Percentiles rank a stretch among this genome's conserved stretches.
phyloP scores from a whole-genome alignment of 148 eudicot genomes.

The Camellia japonica region DNA sequence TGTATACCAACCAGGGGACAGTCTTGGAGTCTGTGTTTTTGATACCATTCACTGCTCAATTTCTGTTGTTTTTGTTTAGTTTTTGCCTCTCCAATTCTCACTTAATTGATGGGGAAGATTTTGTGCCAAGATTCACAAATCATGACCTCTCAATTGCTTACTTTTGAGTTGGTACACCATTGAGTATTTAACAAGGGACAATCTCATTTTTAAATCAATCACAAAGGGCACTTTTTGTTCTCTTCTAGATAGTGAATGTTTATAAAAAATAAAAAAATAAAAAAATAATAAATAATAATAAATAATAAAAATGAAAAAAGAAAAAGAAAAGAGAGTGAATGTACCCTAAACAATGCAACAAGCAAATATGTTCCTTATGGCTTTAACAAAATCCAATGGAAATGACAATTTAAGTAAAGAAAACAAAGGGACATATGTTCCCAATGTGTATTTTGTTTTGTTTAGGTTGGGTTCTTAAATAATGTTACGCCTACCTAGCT shows the following conservation, averaged over 20 bases:
- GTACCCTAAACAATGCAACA: not conserved
- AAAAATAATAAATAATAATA: too few relatives aligned
- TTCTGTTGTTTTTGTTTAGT: not conserved
- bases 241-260: not conserved
- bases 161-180: not conserved
- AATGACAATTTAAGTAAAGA: too few relatives aligned
- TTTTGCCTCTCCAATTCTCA: not conserved
- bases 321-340: not conserved
- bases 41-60: not conserved
- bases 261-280: too few relatives aligned
- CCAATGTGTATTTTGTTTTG: not conserved
- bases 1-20: conserved; percentile 1
- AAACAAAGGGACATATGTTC: not conserved
- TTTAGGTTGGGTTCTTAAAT: not conserved
- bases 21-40: not conserved
- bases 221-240: not conserved
- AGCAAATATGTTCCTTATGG: not conserved
- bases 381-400: too few relatives aligned
- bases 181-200: not conserved
- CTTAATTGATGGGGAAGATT: conserved; percentile 1
- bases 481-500: not conserved
- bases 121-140: not conserved
- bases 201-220: not conserved
- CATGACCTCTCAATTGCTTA: not conserved
- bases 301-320: too few relatives aligned